Evolutionary conservation across 192 early-diverging fungal genomes (phyloP).

Genomic region (Gaertneriomyces sp.): DNA sequence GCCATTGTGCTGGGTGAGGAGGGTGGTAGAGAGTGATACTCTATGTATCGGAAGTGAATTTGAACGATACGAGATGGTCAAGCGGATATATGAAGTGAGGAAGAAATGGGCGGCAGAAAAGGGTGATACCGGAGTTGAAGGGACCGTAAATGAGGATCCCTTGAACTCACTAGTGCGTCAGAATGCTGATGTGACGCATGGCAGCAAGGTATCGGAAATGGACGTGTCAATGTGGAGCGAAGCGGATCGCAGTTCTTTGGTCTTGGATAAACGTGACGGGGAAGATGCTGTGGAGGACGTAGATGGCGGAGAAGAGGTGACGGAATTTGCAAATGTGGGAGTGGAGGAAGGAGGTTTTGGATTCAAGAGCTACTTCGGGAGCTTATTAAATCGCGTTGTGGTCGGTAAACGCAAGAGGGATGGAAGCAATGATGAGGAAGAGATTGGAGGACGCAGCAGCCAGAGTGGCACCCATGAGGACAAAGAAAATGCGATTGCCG

Average conservation of each 20-base stretch:
- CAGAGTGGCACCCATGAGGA: no score
- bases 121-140: slow-evolving; percentile 3
- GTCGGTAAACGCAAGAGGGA: slow-evolving; percentile 13
- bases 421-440: background rate
- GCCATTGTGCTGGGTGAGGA: slow-evolving; percentile 27
- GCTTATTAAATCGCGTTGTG: slow-evolving; percentile 12
- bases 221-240: slow-evolving; percentile 25
- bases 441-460: no score
- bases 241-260: background rate
- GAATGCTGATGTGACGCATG: no score
- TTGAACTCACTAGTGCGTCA: no score
- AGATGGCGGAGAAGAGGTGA: background rate
- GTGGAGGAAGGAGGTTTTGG: slow-evolving; percentile 14
- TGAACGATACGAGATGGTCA: slow-evolving; percentile 42
- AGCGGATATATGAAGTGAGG: slow-evolving; percentile 26
- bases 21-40: slow-evolving; percentile 20
- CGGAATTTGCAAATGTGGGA: background rate
- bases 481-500: no score
- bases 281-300: background rate
- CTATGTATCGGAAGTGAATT: slow-evolving; percentile 39
- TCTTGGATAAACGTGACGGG: background rate
- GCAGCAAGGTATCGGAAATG: no score
- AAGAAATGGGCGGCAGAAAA: slow-evolving; percentile 10
- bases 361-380: slow-evolving; percentile 14
- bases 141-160: background rate